Evolutionary conservation across 192 early-diverging fungal species (phyloP).

Genomic region (Chytriomyces sp.): DNA sequence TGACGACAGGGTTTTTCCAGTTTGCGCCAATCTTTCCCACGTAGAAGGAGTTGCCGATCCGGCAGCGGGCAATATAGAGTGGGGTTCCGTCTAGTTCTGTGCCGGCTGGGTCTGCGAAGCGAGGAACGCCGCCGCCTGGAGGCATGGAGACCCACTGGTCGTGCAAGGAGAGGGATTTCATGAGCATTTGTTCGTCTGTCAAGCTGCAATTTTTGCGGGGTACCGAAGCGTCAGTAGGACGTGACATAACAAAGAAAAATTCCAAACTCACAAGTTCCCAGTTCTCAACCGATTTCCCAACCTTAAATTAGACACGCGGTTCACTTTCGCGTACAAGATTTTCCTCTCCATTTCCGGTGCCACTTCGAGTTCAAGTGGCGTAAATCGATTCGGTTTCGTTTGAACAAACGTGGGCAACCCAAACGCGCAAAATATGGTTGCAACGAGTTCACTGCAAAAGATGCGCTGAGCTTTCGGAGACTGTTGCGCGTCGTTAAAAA

Average conservation of each 20-base stretch:
- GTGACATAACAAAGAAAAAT: background rate
- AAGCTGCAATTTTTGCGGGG: background rate
- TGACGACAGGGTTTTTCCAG: background rate
- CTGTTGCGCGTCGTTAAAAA: background rate
- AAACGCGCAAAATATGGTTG: constrained; percentile 28
- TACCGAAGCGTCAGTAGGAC: background rate
- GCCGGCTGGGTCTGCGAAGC: constrained; percentile 10
- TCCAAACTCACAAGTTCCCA: background rate
- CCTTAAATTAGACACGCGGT: background rate
- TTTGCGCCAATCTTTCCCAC: constrained; percentile 3
- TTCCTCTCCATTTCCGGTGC: constrained; percentile 9
- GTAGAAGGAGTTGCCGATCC: constrained; percentile 1
- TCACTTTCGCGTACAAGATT: constrained; percentile 14
- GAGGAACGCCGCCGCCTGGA: constrained; percentile 1
- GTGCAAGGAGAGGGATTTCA: background rate
- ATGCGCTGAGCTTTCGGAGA: background rate
- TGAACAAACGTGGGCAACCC: constrained; percentile 32
- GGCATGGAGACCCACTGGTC: constrained; percentile 7
- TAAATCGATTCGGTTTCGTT: background rate
- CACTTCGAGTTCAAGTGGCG: constrained; percentile 32
- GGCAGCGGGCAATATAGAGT: constrained; percentile 20
- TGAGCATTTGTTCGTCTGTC: background rate
- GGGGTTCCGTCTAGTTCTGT: background rate
- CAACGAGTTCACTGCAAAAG: constrained; percentile 48
- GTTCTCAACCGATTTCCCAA: background rate